These are phyloP conservation scores for Neoboletus brunneissimus DNA, from an alignment of 768 basidiomycete species.

Conservation along the genomic window DNA sequence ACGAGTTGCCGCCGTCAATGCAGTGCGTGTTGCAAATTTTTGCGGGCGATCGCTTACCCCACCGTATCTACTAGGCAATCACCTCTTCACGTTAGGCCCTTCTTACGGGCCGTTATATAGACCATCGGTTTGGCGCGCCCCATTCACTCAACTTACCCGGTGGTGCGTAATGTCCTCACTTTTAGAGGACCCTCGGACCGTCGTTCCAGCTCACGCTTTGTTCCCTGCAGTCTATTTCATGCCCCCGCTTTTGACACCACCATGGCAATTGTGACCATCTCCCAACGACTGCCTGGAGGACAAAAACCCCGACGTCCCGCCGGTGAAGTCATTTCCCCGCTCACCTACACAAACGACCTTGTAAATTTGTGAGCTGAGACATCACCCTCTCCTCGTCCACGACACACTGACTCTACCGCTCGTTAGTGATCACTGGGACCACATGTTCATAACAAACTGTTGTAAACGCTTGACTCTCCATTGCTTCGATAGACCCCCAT, in stretches of 20 bases:
- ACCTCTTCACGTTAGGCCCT: constrained; percentile 6
- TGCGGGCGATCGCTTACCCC: constrained; percentile 21
- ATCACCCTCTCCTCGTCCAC: not conserved
- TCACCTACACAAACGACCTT: constrained; percentile 46
- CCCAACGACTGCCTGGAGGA: constrained; percentile 37
- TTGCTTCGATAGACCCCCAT: constrained; percentile 50
- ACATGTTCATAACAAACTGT: constrained; percentile 56
- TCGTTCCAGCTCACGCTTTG: constrained; percentile 10
- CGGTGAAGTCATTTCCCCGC: constrained; percentile 56
- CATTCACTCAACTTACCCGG: constrained; percentile 11
- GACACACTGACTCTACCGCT: constrained; percentile 1
- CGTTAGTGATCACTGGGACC: constrained; percentile 67
- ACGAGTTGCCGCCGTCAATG: constrained; percentile 19
- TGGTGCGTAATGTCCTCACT: constrained; percentile 22
- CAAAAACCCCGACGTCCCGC: constrained; percentile 41
- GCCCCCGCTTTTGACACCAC: constrained; percentile 20
- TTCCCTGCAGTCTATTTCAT: constrained; percentile 17
- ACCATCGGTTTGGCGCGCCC: not conserved
- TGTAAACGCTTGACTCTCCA: constrained; percentile 52
- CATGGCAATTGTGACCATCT: constrained; percentile 23
- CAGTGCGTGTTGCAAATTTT: constrained; percentile 20
- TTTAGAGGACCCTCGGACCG: constrained; percentile 15
- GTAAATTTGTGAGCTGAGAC: constrained; percentile 50
- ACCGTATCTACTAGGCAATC: not conserved
- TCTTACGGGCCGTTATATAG: constrained; percentile 18